Base-by-base conservation (phyloP, 768 basidiomycete species). In the Coprinopsis sp. region DNA sequence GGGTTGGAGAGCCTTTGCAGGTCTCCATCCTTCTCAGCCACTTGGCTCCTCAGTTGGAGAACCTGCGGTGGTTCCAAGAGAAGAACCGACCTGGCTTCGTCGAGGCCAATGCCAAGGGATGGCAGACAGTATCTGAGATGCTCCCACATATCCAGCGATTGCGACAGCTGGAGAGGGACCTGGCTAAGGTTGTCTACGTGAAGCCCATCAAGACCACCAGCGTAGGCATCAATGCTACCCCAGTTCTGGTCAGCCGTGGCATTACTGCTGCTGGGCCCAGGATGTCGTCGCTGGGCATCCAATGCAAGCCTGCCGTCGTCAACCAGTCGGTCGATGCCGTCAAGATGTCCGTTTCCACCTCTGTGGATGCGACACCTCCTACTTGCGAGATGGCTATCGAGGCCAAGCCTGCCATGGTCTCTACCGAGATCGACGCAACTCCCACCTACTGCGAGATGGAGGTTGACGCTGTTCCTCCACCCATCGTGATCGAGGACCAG, bases 31-130 rank as follows among this genome's bases (percentile, higher is more conserved):
- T 85, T 47, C 72, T 90, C 51, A 89, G 87, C 63, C 87, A 90
- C 61, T 64, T 90, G 43, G 78, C 82, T n/a, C 86, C 87, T 30
- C 68, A 71, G 57, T 69, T 87, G 36, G 84, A 88, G 58, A 70
- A 65, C 22, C 62, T 90, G 42, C 84, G 81, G 62, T 88, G 78
- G 78, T 88, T 87, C 71, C 79, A 83, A 55, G 85, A 87, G 57
- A 84, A 82, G 64, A 87, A 79, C 55, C 73, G 86, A n/a, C 72
- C 77, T 0, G 83, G 84, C 4, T 83, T 73, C 54, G 69, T 81
- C 39, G 87, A 90, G 59, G 68, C 72, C 25, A 80, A 87, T 54
- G 78, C 81, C 10, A 73, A 72, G 46, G 74, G 68, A 16, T 90
- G 87, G 87, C 82, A 87, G 62, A 74, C 68, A 38, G 81, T 80